Percentiles rank a stretch among this genome's conserved stretches.
Evolutionary conservation across 2,329 filamentous ascomycete species (phyloP).

Genomic region (Penicillium sp.): DNA sequence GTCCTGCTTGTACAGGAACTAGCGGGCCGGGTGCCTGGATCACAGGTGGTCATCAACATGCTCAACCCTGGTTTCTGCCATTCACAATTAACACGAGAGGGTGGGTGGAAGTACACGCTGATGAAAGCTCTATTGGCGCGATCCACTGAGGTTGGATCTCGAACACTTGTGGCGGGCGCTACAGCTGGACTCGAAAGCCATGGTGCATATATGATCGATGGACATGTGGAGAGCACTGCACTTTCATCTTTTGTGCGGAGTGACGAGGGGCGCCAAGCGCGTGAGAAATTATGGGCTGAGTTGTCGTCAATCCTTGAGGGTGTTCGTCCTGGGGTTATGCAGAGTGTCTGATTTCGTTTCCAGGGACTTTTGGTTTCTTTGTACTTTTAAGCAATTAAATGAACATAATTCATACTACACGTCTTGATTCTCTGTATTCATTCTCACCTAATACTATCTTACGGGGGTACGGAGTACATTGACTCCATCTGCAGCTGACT

Average conservation of each 20-base stretch:
- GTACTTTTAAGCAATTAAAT: neutral
- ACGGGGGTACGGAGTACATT: neutral
- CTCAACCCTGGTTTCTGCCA: conserved; percentile 55
- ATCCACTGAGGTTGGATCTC: conserved; percentile 48
- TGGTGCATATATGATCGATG: conserved; percentile 48
- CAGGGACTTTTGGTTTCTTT: neutral
- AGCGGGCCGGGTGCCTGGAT: conserved; percentile 26
- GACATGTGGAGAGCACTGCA: conserved; percentile 22
- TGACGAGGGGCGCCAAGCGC: conserved; percentile 38
- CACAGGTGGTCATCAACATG: conserved; percentile 49
- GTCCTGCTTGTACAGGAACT: conserved; percentile 46
- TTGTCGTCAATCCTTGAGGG: conserved; percentile 42
- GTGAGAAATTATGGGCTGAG: conserved; percentile 46
- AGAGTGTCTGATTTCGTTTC: conserved; percentile 13
- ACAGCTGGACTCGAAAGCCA: conserved; percentile 43
- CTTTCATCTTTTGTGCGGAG: conserved; percentile 41
- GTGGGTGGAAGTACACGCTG: conserved; percentile 3
- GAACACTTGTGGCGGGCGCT: conserved; percentile 44
- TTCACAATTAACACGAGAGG: conserved; percentile 45
- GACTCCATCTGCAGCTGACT: neutral
- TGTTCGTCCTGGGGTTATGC: conserved; percentile 41
- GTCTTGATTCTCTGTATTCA: neutral
- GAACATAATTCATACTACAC: neutral
- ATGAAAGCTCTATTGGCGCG: conserved; percentile 39
- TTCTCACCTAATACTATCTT: neutral